Evolutionary conservation across 257 asterid genomes (phyloP).

Genomic region (Nicotiana otophora): DNA sequence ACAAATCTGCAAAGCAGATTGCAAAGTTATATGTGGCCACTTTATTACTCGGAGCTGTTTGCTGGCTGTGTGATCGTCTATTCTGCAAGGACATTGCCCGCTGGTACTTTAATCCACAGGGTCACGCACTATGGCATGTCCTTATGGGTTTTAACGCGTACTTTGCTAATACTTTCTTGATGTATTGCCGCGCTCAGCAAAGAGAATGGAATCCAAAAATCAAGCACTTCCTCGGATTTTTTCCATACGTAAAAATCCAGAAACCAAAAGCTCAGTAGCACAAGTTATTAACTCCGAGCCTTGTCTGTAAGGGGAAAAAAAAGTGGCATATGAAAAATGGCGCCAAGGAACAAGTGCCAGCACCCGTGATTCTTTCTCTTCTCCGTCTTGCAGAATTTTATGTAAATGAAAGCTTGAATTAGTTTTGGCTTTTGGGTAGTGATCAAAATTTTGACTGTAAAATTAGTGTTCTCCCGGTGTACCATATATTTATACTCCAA

Average conservation of each 20-base stretch:
- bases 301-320: neutral
- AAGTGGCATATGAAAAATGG: constrained; percentile 13
- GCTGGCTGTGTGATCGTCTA: constrained; percentile 74
- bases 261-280: constrained; percentile 72
- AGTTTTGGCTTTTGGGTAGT: neutral
- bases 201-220: constrained; percentile 80
- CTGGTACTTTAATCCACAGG: constrained; percentile 77
- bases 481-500: neutral
- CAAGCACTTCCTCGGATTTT: constrained; percentile 42
- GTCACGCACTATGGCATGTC: constrained; percentile 89
- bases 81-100: constrained; percentile 47
- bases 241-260: constrained; percentile 74
- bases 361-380: neutral
- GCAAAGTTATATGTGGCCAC: constrained; percentile 69
- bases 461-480: neutral
- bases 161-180: constrained; percentile 74
- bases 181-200: constrained; percentile 95
- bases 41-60: constrained; percentile 41
- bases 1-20: constrained; percentile 62
- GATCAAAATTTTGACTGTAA: neutral
- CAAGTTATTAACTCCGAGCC: neutral
- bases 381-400: neutral
- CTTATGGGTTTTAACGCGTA: constrained; percentile 87
- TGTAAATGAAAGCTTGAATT: constrained; percentile 7
- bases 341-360: constrained; percentile 22